Evolutionary conservation across 257 asterid species (phyloP).

Genomic region (Nicotiana attenuata): DNA sequence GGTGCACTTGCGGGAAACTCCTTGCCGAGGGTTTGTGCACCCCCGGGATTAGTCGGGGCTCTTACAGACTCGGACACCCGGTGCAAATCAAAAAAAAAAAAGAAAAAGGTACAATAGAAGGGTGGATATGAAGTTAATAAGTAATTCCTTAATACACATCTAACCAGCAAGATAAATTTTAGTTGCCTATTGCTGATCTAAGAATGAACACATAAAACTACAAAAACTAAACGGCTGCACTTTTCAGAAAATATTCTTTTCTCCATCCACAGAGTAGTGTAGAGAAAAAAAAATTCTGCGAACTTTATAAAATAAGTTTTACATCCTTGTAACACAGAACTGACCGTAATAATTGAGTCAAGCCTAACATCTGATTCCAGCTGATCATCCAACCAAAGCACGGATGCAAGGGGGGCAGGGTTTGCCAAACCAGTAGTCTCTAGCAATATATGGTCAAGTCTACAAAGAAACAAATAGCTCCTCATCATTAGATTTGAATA

Average conservation of each 20-base stretch:
- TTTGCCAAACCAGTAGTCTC: slow-evolving; percentile 98
- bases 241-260: neutral
- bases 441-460: slow-evolving; percentile 94
- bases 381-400: slow-evolving; percentile 99
- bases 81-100: too few relatives aligned
- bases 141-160: neutral
- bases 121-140: neutral
- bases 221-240: neutral
- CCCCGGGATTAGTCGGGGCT: too few relatives aligned
- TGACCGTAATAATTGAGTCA: slow-evolving; percentile 88
- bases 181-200: neutral
- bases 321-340: slow-evolving; percentile 26
- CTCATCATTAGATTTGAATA: neutral
- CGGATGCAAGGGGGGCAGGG: slow-evolving; percentile 98
- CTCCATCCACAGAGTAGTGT: neutral
- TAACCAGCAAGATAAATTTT: neutral
- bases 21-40: too few relatives aligned
- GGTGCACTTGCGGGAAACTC: too few relatives aligned
- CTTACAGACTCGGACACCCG: too few relatives aligned
- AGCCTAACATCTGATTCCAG: slow-evolving; percentile 83
- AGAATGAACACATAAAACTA: neutral
- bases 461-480: slow-evolving; percentile 21
- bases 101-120: neutral
- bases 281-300: neutral
- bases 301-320: neutral